Evolutionary conservation across 108 stramenopile genomes (phyloP).

Genomic region (Fragilariopsis cylindrus): DNA sequence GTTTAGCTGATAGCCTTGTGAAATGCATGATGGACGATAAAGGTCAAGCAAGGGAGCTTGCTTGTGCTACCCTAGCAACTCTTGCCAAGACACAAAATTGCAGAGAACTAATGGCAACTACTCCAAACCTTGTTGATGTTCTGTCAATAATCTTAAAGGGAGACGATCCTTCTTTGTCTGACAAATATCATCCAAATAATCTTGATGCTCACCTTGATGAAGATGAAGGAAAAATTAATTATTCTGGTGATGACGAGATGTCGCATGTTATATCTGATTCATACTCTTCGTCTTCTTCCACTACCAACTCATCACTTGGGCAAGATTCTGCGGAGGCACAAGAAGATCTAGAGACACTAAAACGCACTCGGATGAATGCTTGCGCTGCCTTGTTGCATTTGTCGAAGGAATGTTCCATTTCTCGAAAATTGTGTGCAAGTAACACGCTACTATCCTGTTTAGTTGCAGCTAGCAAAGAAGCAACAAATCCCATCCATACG

Average conservation of each 20-base stretch:
- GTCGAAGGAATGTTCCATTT: slow-evolving; percentile 74
- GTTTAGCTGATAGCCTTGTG: slow-evolving; percentile 49
- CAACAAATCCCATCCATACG: slow-evolving; percentile 68
- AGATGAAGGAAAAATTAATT: slow-evolving; percentile 3
- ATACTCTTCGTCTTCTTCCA: slow-evolving; percentile 21
- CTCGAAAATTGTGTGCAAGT: slow-evolving; percentile 47
- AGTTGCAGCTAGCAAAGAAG: slow-evolving; percentile 41
- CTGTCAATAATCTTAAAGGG: slow-evolving; percentile 43
- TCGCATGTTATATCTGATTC: slow-evolving; percentile 11
- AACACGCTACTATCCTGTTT: slow-evolving; percentile 45
- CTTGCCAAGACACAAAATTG: slow-evolving; percentile 68
- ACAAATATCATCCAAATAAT: background rate
- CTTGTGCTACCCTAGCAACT: slow-evolving; percentile 62
- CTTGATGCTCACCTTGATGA: background rate
- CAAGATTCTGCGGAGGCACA: slow-evolving; percentile 42
- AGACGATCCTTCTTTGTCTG: slow-evolving; percentile 22
- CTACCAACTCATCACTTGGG: slow-evolving; percentile 27
- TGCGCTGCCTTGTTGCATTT: slow-evolving; percentile 82
- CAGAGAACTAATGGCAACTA: slow-evolving; percentile 52
- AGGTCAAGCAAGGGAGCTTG: slow-evolving; percentile 59
- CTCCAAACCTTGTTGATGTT: slow-evolving; percentile 38
- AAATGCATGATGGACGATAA: slow-evolving; percentile 61
- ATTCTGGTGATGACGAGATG: slow-evolving; percentile 29
- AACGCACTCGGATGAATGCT: slow-evolving; percentile 62
- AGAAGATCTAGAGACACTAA: slow-evolving; percentile 39